Base-by-base conservation (phyloP, 768 basidiomycete genomes). In the Agaricus subrufescens region DNA sequence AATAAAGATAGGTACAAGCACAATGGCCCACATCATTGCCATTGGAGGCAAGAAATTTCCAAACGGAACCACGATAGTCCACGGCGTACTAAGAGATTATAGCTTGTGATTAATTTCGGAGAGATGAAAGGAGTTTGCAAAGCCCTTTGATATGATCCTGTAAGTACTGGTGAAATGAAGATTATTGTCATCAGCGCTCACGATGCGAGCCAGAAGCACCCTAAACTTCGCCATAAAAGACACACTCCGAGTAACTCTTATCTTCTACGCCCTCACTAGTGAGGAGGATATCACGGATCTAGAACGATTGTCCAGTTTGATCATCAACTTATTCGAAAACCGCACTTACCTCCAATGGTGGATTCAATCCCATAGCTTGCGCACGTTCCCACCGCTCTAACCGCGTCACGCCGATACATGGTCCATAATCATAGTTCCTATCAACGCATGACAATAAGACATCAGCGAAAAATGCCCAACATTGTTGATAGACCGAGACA, bases 301-400 rank as follows among this genome's bases (percentile, higher is more conserved):
- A 47, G 29, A n/a, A 3, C 19, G 11, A 3, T 6, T 34, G 7
- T 12, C 30, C 14, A 25, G 30, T 10, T 50, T 23, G 26, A 23
- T 23, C 27, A 19, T 34, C 26, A 15, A 43, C 4, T 26, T 38
- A 37, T 14, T 51, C 57, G 34, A 58, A 15, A 3, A 6, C 7
- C 12, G 15, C n/a, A 27, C 2, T 4, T 62, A 89, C 93, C 77
- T 93, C 90, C 14, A 65, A 59, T 3, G 93, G 94, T 12, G 94
- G 95, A 46, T 86, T 76, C 19, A 97, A 73, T 2, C 92, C 92
- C 45, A 95, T 75, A 9, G 78, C 77, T 27, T 85, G 68, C 0
- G 95, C 95, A 48, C 94, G 78, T 65, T 94, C 82, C 92, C 94
- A 98, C 39, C 95, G 77, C 59, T 94, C 84, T 12, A 96, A 71